A percentile compares a stretch with the other conserved stretches of the same genome.
Conservation (phyloP, 768 basidiomycete species). For the Agrocybe pediades region DNA sequence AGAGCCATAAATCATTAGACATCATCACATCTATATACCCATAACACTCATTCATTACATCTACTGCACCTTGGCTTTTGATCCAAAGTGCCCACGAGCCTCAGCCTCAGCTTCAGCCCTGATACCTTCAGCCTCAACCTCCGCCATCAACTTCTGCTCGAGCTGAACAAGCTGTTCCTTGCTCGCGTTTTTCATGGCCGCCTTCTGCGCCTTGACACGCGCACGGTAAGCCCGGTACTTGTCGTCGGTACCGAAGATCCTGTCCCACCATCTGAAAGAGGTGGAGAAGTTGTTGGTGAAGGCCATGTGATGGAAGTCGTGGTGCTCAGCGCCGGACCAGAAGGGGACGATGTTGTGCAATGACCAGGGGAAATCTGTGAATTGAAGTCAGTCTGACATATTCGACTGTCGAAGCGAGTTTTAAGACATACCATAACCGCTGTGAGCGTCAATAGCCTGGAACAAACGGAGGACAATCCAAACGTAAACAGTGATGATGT, state of each 20-base stretch:
- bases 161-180: slow-evolving; percentile 54
- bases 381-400: not conserved
- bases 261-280: slow-evolving; percentile 93
- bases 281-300: slow-evolving; percentile 94
- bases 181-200: slow-evolving; percentile 50
- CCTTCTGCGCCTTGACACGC: slow-evolving; percentile 64
- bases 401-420: not conserved
- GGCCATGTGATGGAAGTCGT: slow-evolving; percentile 98
- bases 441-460: slow-evolving; percentile 98
- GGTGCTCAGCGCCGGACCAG: slow-evolving; percentile 98
- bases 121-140: slow-evolving; percentile 75
- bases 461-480: slow-evolving; percentile 95
- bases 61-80: slow-evolving; percentile 35
- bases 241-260: slow-evolving; percentile 84
- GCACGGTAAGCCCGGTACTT: slow-evolving; percentile 84
- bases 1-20: not conserved
- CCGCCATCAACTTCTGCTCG: slow-evolving; percentile 63
- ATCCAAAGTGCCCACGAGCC: slow-evolving; percentile 21
- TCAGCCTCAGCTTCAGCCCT: slow-evolving; percentile 64
- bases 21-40: not conserved
- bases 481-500: slow-evolving; percentile 90
- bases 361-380: slow-evolving; percentile 94
- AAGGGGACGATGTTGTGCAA: slow-evolving; percentile 90
- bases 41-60: not conserved
- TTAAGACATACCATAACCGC: slow-evolving; percentile 76